A percentile compares a stretch with the other conserved stretches of the same genome.
Conservation (phyloP, 2,329 filamentous ascomycete species). For the Xylaria sp. region DNA sequence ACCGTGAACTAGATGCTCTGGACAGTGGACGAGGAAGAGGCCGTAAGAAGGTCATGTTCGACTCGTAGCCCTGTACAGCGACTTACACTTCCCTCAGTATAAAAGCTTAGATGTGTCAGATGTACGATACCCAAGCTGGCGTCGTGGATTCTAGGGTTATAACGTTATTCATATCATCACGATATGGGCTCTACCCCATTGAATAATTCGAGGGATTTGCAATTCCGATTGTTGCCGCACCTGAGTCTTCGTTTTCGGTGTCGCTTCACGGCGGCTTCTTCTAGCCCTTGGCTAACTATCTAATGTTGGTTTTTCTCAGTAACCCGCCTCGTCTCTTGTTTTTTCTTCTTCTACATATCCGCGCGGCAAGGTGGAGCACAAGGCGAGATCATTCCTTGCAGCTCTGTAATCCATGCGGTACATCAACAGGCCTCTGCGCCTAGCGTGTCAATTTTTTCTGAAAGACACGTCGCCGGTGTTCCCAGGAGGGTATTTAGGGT, state of each 20-base stretch:
- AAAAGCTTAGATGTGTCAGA: slow-evolving; percentile 4
- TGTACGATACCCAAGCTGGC: slow-evolving; percentile 31
- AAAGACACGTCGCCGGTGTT: slow-evolving; percentile 35
- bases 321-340: slow-evolving; percentile 2
- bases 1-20: slow-evolving; percentile 63
- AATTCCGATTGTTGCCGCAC: neutral
- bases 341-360: slow-evolving; percentile 45
- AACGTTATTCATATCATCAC: slow-evolving; percentile 2
- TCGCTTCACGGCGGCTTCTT: neutral
- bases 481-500: slow-evolving; percentile 37
- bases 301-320: neutral
- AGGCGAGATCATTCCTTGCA: slow-evolving; percentile 76
- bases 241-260: neutral
- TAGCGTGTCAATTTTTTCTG: slow-evolving; percentile 28
- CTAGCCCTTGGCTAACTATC: neutral
- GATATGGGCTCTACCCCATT: neutral
- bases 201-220: neutral
- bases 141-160: slow-evolving; percentile 17
- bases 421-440: slow-evolving; percentile 48
- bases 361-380: slow-evolving; percentile 78
- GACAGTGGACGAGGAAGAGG: slow-evolving; percentile 55
- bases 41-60: slow-evolving; percentile 59
- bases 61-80: slow-evolving; percentile 42
- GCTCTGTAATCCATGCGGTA: slow-evolving; percentile 80
- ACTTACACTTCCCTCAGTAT: neutral